Evolutionary conservation across 1,284 basidiomycete genomes (phyloP), one percentile per base, ranked within the genome.

Genomic region (Singerocomus rubriflavus): DNA sequence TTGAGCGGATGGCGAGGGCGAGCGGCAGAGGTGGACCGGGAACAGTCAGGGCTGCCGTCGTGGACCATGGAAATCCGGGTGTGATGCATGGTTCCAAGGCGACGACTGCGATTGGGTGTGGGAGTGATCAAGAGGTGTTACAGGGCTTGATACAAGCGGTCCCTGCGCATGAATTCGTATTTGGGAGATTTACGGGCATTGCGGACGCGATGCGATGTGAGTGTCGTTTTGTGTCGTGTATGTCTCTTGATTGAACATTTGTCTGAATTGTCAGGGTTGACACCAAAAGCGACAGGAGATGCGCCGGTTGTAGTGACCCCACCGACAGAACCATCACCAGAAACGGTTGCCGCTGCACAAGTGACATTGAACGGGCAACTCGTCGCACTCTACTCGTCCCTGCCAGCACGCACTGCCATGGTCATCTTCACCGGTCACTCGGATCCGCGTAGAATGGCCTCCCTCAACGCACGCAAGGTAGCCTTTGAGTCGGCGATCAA

Each of bases 341-440:
- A 71, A 34, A 65, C 65, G 13, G 60, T 81, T 3, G 50, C 69
- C 0, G 55, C 66, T 2, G 68, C 74, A 5, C 70, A 84, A 14
- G 52, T 66, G 2, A 56, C 70, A 1, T 75, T 96, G 41, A 80
- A 93, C 65, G 62, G 58, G 0, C 83, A 82, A 4, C 76, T 97
- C 2, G 66, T 71, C 34, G 63, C 71, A 5, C 71, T 97, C 0
- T 84, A 93, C 61, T 72, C 76, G 0, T 67, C 82, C 0, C 78
- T 97, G 0, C 91, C 92, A 0, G 65, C 82, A 7, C 82, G 85
- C 26, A 91, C 92, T 0, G 92, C 92, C 0, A 66, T 97, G 11
- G 72, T 96, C 37, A 73, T 97, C 40, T 84, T 96, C 62, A 91
- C 88, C 0, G 93, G 93, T 0, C 91, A 96, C 63, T 82, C 84